Evolutionary conservation across 2,329 filamentous ascomycete genomes (phyloP).

Genomic region (Cladosporium colombiae): DNA sequence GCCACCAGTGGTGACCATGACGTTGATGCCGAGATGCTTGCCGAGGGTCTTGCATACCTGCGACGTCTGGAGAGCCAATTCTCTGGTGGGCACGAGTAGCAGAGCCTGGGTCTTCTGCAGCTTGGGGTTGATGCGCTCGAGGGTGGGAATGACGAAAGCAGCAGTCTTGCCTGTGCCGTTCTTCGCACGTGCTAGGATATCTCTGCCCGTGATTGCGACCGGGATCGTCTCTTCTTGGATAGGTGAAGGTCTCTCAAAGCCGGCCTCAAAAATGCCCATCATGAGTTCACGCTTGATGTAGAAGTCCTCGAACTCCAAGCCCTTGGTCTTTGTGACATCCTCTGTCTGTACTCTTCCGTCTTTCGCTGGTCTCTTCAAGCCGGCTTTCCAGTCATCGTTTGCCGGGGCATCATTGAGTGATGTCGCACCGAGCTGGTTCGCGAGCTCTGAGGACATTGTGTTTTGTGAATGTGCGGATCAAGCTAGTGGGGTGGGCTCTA

Average conservation of each 20-base stretch:
- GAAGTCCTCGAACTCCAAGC: constrained; percentile 96
- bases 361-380: constrained; percentile 69
- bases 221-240: constrained; percentile 99
- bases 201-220: constrained; percentile 89
- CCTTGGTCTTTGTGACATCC: constrained; percentile 98
- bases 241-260: constrained; percentile 96
- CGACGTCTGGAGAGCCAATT: constrained; percentile 95
- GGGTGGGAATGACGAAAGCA: constrained; percentile 92
- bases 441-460: constrained; percentile 52
- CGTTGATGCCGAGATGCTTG: constrained; percentile 94
- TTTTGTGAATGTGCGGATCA: constrained; percentile 16
- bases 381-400: constrained; percentile 66
- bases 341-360: constrained; percentile 81
- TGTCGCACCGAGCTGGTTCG: constrained; percentile 59
- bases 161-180: constrained; percentile 99
- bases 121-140: constrained; percentile 96
- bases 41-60: constrained; percentile 98
- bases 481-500: constrained; percentile 8
- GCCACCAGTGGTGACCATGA: constrained; percentile 98
- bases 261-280: constrained; percentile 99
- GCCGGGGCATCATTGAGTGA: constrained; percentile 49
- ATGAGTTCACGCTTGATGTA: constrained; percentile 90
- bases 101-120: constrained; percentile 94
- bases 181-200: constrained; percentile 94
- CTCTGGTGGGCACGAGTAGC: constrained; percentile 93